Base-by-base conservation (phyloP, 176 grass and related monocot genomes). In the Bolboschoenus planiculmis region DNA sequence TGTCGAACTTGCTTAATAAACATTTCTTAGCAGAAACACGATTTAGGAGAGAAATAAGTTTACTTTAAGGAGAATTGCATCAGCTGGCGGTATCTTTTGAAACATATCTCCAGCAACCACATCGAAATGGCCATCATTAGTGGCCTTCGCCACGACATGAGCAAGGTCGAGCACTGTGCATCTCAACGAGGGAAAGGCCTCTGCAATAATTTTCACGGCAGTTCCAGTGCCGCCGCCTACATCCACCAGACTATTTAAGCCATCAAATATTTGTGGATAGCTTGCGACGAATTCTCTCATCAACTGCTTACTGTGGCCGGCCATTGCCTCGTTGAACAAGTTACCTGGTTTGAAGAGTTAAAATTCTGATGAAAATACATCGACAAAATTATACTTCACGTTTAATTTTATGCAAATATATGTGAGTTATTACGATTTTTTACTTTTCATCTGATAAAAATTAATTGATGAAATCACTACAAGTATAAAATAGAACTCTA, bases 91-190 rank as follows among this genome's bases (percentile, higher is more conserved):
- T 40, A 89, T 89, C 0, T 18, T 58, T 4, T 57, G 26, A 70
- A 89, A 84, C 90, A 91, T 91, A 20, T 89, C 57, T 13, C 90
- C 90, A 20, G 14, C 74, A 27, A 92, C 54, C 34, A 73, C 74
- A 54, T 92, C 67, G 23, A 92, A 37, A 0, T 29, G 31, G 10
- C 37, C 62, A 20, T 60, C 75, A 6, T 39, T 1, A 0, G 3
- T 73, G 62, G 83, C 50, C 34, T 42, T 53, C 0, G 10, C 20
- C 2, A 92, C 21, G 16, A 92, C 87, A 66, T 64, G 55, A 6
- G 90, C 81, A 18, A 92, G 87, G 4, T 87, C 90, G 72, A 92
- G 74, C 6, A 92, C 81, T 0, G 81, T 78, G 84, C 87, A 92
- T 40, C 60, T 84, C 80, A 92, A 36, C 20, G 18, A 20, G 1